These are phyloP conservation scores for Apiospora kogelbergensis DNA, from an alignment of 2,329 filamentous ascomycete genomes.

Conservation along the genomic window DNA sequence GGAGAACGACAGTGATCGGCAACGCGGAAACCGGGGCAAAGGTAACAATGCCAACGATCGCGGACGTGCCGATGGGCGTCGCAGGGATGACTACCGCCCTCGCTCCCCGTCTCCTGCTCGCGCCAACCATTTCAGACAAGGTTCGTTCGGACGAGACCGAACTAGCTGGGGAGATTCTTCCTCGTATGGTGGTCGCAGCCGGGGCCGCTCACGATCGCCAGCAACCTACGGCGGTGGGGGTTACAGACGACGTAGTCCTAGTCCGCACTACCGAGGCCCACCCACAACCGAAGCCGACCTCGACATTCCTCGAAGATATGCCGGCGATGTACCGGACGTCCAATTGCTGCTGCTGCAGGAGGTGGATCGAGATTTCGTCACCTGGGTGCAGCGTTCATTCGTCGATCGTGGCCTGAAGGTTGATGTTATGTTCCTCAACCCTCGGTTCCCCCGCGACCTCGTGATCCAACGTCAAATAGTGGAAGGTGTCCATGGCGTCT, in stretches of 20 bases:
- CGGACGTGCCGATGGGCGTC: slow-evolving; percentile 22
- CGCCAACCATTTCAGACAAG: slow-evolving; percentile 33
- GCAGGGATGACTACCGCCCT: slow-evolving; percentile 28
- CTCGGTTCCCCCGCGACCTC: slow-evolving; percentile 72
- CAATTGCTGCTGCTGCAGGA: slow-evolving; percentile 83
- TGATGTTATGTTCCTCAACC: slow-evolving; percentile 77
- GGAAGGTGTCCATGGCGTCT: slow-evolving; percentile 85
- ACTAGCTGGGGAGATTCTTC: slow-evolving; percentile 24
- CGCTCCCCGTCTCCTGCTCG: slow-evolving; percentile 25
- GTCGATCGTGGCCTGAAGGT: slow-evolving; percentile 68
- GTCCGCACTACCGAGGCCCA: slow-evolving; percentile 53
- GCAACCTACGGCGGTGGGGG: slow-evolving; percentile 46
- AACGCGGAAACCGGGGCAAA: slow-evolving; percentile 41
- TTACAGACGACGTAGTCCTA: slow-evolving; percentile 70
- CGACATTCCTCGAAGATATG: slow-evolving; percentile 71
- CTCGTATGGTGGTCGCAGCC: slow-evolving; percentile 32
- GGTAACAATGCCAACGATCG: slow-evolving; percentile 51
- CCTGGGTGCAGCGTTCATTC: slow-evolving; percentile 79
- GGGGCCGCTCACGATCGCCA: slow-evolving; percentile 70
- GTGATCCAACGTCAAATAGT: slow-evolving; percentile 84
- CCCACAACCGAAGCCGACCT: slow-evolving; percentile 53
- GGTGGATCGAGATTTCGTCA: slow-evolving; percentile 75
- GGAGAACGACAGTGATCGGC: slow-evolving; percentile 65
- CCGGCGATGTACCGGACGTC: slow-evolving; percentile 80
- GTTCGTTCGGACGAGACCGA: slow-evolving; percentile 38